A percentile compares a stretch with the other conserved stretches of the same genome.
Evolutionary conservation across 805 yeast species (phyloP).

Genomic region (Saturnispora serradocipensis): DNA sequence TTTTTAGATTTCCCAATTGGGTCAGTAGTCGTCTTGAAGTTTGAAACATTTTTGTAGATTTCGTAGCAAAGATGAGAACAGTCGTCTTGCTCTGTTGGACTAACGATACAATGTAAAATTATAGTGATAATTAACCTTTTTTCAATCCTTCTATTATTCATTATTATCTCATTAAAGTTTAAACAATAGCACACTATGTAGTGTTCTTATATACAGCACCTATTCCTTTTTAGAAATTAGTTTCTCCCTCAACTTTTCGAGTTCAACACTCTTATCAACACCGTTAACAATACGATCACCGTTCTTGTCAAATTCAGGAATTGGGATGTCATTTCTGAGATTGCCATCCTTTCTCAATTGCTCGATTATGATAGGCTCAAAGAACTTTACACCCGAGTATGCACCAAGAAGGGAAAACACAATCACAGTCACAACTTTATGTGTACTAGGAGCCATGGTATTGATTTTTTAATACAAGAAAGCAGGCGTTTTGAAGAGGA

Average conservation of each 20-base stretch:
- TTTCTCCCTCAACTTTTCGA: slow-evolving; percentile 18
- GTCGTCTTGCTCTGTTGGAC: neutral
- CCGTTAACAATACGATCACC: slow-evolving; percentile 28
- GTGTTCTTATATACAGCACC: slow-evolving; percentile 4
- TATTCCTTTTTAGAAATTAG: slow-evolving; percentile 15
- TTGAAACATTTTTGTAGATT: neutral
- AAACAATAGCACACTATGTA: neutral
- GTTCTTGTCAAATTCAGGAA: slow-evolving; percentile 44
- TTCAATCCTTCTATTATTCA: neutral
- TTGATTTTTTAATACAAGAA: neutral
- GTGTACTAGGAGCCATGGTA: slow-evolving; percentile 8
- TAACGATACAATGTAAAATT: neutral
- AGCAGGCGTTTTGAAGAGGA: neutral
- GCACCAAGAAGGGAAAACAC: slow-evolving; percentile 32
- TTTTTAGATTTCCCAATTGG: slow-evolving; percentile 3
- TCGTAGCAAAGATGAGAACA: neutral
- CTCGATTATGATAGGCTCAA: slow-evolving; percentile 65
- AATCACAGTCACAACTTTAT: slow-evolving; percentile 19
- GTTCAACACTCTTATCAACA: slow-evolving; percentile 12
- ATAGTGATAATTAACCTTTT: too few species aligned
- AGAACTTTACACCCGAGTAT: slow-evolving; percentile 53
- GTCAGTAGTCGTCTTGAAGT: neutral
- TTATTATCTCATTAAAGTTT: neutral
- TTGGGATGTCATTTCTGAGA: slow-evolving; percentile 48
- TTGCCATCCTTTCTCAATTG: slow-evolving; percentile 57